Base-by-base conservation (phyloP, 2,329 filamentous ascomycete genomes). In the Fusarium metavorans region DNA sequence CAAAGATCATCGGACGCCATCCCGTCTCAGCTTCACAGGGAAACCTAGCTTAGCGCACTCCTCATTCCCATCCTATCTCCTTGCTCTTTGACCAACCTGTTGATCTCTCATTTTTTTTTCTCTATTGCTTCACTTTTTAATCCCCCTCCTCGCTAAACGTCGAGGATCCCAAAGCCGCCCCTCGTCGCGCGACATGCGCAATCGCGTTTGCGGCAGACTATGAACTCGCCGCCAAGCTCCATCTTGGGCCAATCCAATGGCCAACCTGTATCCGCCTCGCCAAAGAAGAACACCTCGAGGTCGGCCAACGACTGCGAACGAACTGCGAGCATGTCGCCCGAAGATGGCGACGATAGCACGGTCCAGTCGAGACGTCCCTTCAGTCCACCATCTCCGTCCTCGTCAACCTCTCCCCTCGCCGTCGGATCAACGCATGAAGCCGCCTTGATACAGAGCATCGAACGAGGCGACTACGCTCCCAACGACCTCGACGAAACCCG, bases 401-500 rank as follows among this genome's bases (percentile, higher is more conserved):
- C 79, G 3, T 80, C 77, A 10, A 54, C 68, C 23, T 81, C 80
- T 8, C 76, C 73, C 2, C 79, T 83, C 27, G 79, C 81, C 30
- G 82, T 82, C 5, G 81, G 81, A 50, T 80, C 73, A 37, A 70
- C 77, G 2, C 72, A 77, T 6, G 80, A 83, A 23, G 80, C 77
- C 4, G 74, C 73, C 18, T 57, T 82, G 0, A 81, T 83, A 35
- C 77, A 80, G 39, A 77, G 76, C 62, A 78, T 83, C 43, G 82
- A 83, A 39, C 73, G 78, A n/a, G 81, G 81, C 66, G 79, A 83
- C 4, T 74, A 78, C 20, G 67, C 73, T 16, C 59, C 72, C 11
- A 72, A 78, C 27, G 76, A 77, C n/a, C 62, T 74, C 32, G 81
- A 82, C 50, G 83, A 85, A 34, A 85, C 83, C 2, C 79, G 80